Percentiles rank a stretch among this genome's conserved stretches.
These are phyloP conservation scores for Geotrichum restrictum DNA, from an alignment of 1,139 yeast genomes.

Conservation along the genomic window DNA sequence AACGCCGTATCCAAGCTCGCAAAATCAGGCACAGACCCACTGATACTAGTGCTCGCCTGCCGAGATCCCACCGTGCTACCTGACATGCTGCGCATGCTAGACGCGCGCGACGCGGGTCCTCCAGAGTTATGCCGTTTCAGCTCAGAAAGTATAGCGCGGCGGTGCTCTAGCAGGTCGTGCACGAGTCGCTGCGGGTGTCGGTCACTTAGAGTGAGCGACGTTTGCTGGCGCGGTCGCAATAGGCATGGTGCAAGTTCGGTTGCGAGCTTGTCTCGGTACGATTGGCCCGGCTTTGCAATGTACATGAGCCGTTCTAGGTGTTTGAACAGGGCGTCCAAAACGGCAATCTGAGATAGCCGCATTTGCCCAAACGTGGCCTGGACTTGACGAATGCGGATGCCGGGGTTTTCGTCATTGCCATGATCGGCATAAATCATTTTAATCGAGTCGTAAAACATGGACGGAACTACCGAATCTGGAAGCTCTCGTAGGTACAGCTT, in stretches of 20 bases:
- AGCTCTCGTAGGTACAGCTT: conserved; percentile 75
- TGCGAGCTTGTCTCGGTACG: conserved; percentile 51
- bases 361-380: conserved; percentile 62
- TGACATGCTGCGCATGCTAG: not conserved
- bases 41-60: not conserved
- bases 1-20: conserved; percentile 1
- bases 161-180: conserved; percentile 57
- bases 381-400: conserved; percentile 53
- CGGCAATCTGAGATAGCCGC: conserved; percentile 70
- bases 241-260: conserved; percentile 65
- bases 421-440: conserved; percentile 64
- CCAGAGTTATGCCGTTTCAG: conserved; percentile 9
- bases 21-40: not conserved
- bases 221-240: conserved; percentile 52
- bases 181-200: conserved; percentile 57
- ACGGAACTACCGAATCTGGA: conserved; percentile 74
- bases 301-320: conserved; percentile 65
- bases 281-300: conserved; percentile 50
- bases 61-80: not conserved
- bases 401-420: conserved; percentile 43
- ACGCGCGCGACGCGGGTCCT: not conserved
- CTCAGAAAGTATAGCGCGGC: conserved; percentile 27
- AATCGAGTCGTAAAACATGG: conserved; percentile 61
- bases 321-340: conserved; percentile 72
- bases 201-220: conserved; percentile 50